phyloP scores from a whole-genome alignment of 139 green algal genomes.

The Chlorella sorokiniana region DNA sequence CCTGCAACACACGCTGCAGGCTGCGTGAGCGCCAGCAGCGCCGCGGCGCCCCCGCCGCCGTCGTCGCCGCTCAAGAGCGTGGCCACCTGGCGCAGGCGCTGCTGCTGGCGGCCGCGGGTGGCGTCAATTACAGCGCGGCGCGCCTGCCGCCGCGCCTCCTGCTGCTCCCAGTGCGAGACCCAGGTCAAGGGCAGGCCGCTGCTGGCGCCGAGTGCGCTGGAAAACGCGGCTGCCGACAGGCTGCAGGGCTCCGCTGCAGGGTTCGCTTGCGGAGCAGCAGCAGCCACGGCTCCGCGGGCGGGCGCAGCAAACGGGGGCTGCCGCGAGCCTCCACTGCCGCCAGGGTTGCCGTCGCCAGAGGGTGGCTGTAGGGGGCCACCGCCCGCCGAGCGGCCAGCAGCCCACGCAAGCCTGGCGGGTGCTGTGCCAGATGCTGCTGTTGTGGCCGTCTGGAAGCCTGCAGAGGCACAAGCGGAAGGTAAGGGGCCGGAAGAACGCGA shows the following conservation, averaged over 20 bases:
- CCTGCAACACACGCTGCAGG: not conserved
- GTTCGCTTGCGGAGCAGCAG: not conserved
- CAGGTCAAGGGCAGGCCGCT: conserved; percentile 21
- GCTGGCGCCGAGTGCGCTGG: conserved; percentile 2
- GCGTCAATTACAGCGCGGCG: not conserved
- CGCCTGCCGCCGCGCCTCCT: conserved; percentile 21
- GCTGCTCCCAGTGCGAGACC: conserved; percentile 39
- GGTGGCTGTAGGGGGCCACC: too few relatives aligned
- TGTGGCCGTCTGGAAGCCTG: too few relatives aligned
- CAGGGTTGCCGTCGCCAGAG: too few relatives aligned
- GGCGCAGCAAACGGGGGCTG: not conserved
- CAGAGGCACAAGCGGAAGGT: too few relatives aligned
- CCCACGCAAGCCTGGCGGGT: too few relatives aligned
- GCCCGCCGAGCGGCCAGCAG: too few relatives aligned
- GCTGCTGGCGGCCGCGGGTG: conserved; percentile 38
- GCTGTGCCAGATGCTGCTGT: too few relatives aligned
- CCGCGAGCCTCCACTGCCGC: too few relatives aligned
- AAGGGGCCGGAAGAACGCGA: too few relatives aligned
- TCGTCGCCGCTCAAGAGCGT: not conserved
- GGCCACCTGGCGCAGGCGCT: conserved; percentile 25
- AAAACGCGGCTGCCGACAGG: not conserved
- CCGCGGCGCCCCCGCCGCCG: not conserved
- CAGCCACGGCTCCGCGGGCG: not conserved
- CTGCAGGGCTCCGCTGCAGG: not conserved
- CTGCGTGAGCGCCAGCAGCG: not conserved